Conservation (phyloP, 73 alveolate genomes). For the Stentor roeselii region DNA sequence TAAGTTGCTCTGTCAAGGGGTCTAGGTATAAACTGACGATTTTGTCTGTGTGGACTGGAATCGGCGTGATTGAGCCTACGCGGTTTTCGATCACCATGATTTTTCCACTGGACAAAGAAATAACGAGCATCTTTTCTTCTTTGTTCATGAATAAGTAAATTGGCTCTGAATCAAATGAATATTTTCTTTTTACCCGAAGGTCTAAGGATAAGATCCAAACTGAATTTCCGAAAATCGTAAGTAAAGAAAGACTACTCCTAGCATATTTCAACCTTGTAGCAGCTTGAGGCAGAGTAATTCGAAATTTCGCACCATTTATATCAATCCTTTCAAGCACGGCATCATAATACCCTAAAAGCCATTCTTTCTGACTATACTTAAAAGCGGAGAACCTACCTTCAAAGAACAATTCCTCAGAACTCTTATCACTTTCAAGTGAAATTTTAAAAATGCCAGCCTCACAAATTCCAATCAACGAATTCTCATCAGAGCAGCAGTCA, state of each 20-base stretch:
- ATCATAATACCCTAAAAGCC: neutral
- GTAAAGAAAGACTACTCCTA: neutral
- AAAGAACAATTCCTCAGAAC: neutral
- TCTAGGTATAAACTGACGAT: neutral
- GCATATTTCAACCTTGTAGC: neutral
- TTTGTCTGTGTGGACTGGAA: neutral
- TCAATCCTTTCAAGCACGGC: neutral
- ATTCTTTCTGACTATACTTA: neutral
- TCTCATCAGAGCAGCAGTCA: neutral
- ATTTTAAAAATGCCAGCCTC: too few species aligned
- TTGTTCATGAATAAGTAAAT: neutral
- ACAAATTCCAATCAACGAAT: too few species aligned
- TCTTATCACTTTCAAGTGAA: neutral
- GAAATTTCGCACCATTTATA: neutral
- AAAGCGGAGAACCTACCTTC: neutral
- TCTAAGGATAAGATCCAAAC: neutral
- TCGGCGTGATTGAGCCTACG: neutral
- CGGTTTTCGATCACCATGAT: neutral
- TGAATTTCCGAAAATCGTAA: neutral
- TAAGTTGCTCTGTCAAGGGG: neutral
- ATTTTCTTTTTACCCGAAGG: too few species aligned
- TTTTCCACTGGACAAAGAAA: neutral
- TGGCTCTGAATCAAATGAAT: neutral
- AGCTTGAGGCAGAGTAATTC: neutral
- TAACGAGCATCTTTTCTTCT: neutral